Evolutionary conservation across 2,329 filamentous ascomycete species (phyloP).

Genomic region (Phialophora expanda): DNA sequence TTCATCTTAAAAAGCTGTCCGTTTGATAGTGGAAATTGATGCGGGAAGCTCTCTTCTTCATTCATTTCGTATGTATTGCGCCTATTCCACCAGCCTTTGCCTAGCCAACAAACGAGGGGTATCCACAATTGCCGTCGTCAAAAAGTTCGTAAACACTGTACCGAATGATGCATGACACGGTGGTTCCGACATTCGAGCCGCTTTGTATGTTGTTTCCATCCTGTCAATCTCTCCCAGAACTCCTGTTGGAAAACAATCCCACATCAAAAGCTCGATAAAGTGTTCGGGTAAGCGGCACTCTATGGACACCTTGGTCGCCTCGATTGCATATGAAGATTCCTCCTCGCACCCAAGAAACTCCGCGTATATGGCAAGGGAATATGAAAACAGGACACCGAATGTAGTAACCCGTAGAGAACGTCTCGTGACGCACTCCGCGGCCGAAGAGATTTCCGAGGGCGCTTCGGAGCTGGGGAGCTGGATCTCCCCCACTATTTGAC

Average conservation of each 20-base stretch:
- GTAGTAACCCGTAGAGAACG: neutral
- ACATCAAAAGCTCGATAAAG: conserved; percentile 9
- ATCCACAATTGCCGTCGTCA: conserved; percentile 31
- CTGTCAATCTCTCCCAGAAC: conserved; percentile 3
- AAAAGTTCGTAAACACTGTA: conserved; percentile 22
- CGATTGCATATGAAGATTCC: neutral
- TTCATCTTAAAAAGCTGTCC: neutral
- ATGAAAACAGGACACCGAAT: neutral
- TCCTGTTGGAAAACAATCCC: conserved; percentile 11
- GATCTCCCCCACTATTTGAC: neutral
- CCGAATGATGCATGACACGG: conserved; percentile 16
- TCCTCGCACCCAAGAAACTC: conserved; percentile 1
- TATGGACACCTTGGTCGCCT: conserved; percentile 8
- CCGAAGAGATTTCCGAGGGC: neutral
- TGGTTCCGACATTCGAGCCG: neutral
- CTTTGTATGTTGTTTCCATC: conserved; percentile 11
- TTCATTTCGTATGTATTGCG: neutral
- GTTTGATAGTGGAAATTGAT: neutral
- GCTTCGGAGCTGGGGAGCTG: neutral
- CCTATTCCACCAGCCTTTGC: neutral
- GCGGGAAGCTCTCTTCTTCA: neutral
- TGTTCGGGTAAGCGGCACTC: conserved; percentile 12
- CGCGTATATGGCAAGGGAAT: neutral
- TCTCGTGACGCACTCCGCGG: neutral
- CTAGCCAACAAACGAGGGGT: conserved; percentile 20